Conservation (phyloP, 2,329 filamentous ascomycete species). For the Passalora sequoiae region DNA sequence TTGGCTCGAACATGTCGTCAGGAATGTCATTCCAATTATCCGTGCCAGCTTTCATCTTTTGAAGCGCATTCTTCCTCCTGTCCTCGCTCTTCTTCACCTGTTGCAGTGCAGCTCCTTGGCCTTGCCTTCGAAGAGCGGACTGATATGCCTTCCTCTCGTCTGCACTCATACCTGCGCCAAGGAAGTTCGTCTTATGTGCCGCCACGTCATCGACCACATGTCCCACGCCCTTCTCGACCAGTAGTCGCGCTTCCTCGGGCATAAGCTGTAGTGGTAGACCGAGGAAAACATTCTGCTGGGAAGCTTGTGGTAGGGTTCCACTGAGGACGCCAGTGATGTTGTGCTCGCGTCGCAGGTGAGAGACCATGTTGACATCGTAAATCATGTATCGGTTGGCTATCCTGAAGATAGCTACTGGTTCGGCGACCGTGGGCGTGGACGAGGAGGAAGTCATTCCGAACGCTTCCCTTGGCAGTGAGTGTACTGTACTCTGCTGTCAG, state of each 20-base stretch:
- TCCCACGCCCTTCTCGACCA: conserved; percentile 71
- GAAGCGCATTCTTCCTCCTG: conserved; percentile 46
- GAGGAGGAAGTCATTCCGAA: conserved; percentile 27
- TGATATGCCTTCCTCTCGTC: conserved; percentile 60
- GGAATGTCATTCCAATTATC: conserved; percentile 35
- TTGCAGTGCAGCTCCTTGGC: conserved; percentile 46
- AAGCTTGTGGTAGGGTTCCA: conserved; percentile 83
- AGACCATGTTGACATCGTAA: conserved; percentile 78
- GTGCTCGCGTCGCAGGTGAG: conserved; percentile 70
- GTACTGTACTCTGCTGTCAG: neutral
- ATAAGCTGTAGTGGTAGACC: conserved; percentile 84
- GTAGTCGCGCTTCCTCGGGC: conserved; percentile 77
- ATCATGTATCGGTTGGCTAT: conserved; percentile 79
- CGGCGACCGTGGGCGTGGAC: conserved; percentile 36
- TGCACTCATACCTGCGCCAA: conserved; percentile 45
- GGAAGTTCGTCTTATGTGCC: conserved; percentile 62
- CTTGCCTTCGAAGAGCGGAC: conserved; percentile 50
- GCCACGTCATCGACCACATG: conserved; percentile 75
- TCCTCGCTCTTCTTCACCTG: conserved; percentile 46
- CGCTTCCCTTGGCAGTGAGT: neutral
- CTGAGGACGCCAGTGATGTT: conserved; percentile 81
- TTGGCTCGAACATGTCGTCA: conserved; percentile 31
- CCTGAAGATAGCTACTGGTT: conserved; percentile 72
- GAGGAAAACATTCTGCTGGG: conserved; percentile 91
- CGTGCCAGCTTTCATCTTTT: conserved; percentile 36